Evolutionary conservation across 164 flowering plant species (phyloP), one percentile per base, ranked within the genome.

Genomic region (Vitis cinerea): DNA sequence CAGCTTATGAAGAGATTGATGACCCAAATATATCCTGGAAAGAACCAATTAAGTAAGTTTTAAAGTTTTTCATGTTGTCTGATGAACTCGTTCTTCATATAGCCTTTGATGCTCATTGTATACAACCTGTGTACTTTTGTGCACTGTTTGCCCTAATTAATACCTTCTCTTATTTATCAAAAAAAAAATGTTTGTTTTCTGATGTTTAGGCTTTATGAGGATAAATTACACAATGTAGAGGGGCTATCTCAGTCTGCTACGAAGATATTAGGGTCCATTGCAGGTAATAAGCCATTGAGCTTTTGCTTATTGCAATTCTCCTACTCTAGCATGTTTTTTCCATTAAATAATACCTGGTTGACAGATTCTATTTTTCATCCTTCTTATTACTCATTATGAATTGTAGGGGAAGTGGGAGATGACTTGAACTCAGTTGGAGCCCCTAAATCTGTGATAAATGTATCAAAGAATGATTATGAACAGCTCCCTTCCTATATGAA

Each of bases 401-500:
- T 48, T 50, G 11, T 57, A 80, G 90, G 77, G 29, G 73, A 72
- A 59, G 51, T 4, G 15, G 51, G 15, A 44, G 76, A 75, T 59
- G 71, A 74, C 9, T 23, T 23, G 60, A 77, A 75, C 30, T 59
- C 71, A 49, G 62, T 44, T 68, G 81, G 61, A 71, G 78, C 71
- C 61, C 30, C 74, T 31, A 61, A 71, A 59, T 66, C 67, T 48
- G 12, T 61, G 11, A 73, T 90, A 66, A 76, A 64, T 53, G 72
- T 90, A 16, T 78, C 82, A 0, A 80, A 81, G 75, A 90, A 87
- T 69, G 97, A 86, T 65, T 94, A 86, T 71, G 91, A 90, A 62
- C 73, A 69, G 61, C 91, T 94, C 64, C 98, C 97, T 17, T 86
- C 91, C 66, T 86, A 83, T 68, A 78, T 94, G 85, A 94, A 78